Evolutionary conservation across 2,329 filamentous ascomycete species (phyloP).

Genomic region (Xenoacremonium recifei): DNA sequence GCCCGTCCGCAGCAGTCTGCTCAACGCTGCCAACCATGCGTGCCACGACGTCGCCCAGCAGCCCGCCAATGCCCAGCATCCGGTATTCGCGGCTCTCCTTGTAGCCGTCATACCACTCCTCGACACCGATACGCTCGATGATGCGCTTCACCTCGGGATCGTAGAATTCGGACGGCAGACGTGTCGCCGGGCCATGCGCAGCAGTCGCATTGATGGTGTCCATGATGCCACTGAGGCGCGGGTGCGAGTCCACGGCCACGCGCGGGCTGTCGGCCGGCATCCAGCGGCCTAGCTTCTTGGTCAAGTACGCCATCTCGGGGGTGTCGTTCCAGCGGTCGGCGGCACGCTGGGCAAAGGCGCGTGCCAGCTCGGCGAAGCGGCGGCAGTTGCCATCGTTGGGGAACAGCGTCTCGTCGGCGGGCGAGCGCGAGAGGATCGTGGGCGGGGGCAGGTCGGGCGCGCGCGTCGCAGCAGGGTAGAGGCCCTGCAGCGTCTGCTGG

Average conservation of each 20-base stretch:
- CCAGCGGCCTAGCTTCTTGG: constrained; percentile 74
- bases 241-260: constrained; percentile 81
- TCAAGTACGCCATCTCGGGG: constrained; percentile 81
- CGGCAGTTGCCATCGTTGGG: constrained; percentile 75
- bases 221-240: constrained; percentile 85
- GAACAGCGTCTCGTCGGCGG: constrained; percentile 73
- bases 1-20: constrained; percentile 50
- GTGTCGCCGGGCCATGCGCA: constrained; percentile 73
- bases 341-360: constrained; percentile 69
- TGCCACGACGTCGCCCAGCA: constrained; percentile 80
- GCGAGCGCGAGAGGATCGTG: constrained; percentile 63
- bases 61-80: constrained; percentile 78
- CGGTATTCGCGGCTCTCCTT: constrained; percentile 83
- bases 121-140: constrained; percentile 72
- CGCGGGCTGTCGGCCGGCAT: constrained; percentile 70
- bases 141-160: constrained; percentile 68
- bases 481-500: constrained; percentile 71
- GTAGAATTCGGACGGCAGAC: constrained; percentile 83
- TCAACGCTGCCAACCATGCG: constrained; percentile 69
- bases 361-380: constrained; percentile 66
- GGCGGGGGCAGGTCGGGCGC: constrained; percentile 53
- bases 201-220: constrained; percentile 88
- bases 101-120: constrained; percentile 94
- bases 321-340: constrained; percentile 73
- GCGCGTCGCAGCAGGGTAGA: constrained; percentile 62